Evolutionary conservation across 2,329 filamentous ascomycete genomes (phyloP).

Genomic region (Ascochyta koolunga): DNA sequence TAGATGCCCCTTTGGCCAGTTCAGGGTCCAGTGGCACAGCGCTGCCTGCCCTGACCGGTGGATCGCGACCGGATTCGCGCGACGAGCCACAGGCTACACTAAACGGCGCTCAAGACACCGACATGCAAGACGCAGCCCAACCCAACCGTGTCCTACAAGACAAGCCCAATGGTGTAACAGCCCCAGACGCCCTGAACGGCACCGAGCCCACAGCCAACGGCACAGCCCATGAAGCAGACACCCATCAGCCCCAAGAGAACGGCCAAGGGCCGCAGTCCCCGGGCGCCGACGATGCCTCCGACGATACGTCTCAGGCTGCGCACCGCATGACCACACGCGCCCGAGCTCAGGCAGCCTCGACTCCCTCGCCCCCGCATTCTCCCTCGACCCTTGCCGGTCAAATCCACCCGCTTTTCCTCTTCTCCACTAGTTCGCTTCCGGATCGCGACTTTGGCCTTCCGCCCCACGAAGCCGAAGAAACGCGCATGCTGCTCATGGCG

Average conservation of each 20-base stretch:
- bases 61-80: conserved; percentile 8
- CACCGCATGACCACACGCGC: conserved; percentile 63
- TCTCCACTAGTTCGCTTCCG: conserved; percentile 65
- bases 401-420: conserved; percentile 76
- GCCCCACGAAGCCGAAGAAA: conserved; percentile 76
- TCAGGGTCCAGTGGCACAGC: conserved; percentile 20
- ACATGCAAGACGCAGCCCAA: conserved; percentile 36
- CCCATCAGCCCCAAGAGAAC: conserved; percentile 28
- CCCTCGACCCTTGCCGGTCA: conserved; percentile 58
- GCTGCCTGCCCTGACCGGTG: conserved; percentile 18
- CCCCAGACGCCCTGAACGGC: conserved; percentile 22
- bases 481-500: conserved; percentile 72
- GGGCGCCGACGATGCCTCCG: conserved; percentile 48
- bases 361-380: conserved; percentile 51
- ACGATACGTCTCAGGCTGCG: conserved; percentile 51
- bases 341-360: conserved; percentile 55
- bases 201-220: conserved; percentile 31
- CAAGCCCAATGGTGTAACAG: conserved; percentile 19
- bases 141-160: conserved; percentile 21
- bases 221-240: conserved; percentile 19
- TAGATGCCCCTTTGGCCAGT: conserved; percentile 34
- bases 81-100: conserved; percentile 22
- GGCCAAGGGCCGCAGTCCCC: conserved; percentile 30
- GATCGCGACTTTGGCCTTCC: conserved; percentile 77
- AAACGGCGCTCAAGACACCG: conserved; percentile 28